Base-by-base conservation (phyloP, 2,329 filamentous ascomycete genomes). In the Cyphellophora attinorum region DNA sequence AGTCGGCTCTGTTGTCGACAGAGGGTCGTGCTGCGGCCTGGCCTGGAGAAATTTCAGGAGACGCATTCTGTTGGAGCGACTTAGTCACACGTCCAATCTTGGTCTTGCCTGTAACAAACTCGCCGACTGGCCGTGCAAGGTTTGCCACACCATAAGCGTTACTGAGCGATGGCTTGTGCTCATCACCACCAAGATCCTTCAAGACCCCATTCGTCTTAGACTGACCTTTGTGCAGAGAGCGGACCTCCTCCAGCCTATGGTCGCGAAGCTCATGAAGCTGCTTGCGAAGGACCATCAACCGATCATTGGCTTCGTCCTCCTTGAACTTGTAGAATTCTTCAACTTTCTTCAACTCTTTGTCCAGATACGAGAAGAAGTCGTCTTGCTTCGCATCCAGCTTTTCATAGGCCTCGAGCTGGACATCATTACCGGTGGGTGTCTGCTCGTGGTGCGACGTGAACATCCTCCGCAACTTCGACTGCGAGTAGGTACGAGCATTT, bases 191-290 rank as follows among this genome's bases (percentile, higher is more conserved):
- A 4, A 33, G 33, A 14, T 47, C 28, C 4, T 37, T 34, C 5
- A 40, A 23, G 5, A 33, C 27, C 18, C 49, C 16, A 44, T 33
- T 54, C 43, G 27, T 39, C 44, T 28, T 42, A 34, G 29, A 8
- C 4, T 17, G 15, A 12, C 19, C 15, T 18, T 40, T 25, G 13
- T 33, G 40, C n/a, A 57, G 54, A 18, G 70, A 59, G 38, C 85
- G 66, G 6, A 76, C 54, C 52, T 95, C 85, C 34, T 80, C 72
- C 17, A 85, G 70, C 14, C 89, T 77, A 11, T 81, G 74, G 54
- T 93, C 85, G 29, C 86, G 74, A 85, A 96, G 94, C 49, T 93
- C 82, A 53, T 93, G 88, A 19, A 98, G 68, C 55, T 98, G 91
- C 33, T 86, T 76, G 27, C 83, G 75, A 30, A 98, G 66, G 3